These are phyloP conservation scores for Punica granatum DNA, from an alignment of 345 rosid species.

Conservation along the genomic window DNA sequence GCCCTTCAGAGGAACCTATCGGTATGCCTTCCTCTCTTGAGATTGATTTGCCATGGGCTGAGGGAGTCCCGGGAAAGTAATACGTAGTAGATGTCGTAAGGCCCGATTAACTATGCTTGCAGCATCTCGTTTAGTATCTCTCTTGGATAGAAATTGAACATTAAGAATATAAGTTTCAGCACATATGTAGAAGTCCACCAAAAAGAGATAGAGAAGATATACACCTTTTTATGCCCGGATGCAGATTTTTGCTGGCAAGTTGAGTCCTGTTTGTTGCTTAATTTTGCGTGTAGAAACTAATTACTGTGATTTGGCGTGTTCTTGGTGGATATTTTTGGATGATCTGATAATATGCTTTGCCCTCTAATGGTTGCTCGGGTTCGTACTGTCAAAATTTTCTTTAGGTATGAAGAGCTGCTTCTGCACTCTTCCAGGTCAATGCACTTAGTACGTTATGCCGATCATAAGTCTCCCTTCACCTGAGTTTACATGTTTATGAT, in stretches of 20 bases:
- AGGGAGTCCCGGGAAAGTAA: constrained; percentile 30
- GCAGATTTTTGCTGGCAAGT: neutral
- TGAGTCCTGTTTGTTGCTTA: neutral
- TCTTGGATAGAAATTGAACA: neutral
- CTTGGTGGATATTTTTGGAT: neutral
- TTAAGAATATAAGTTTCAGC: neutral
- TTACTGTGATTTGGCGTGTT: neutral
- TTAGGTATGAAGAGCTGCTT: neutral
- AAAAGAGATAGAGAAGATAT: neutral
- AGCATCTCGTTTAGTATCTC: neutral
- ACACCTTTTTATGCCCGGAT: neutral
- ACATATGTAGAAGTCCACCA: neutral
- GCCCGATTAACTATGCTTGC: neutral
- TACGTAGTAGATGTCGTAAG: neutral
- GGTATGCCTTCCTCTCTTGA: constrained; percentile 52
- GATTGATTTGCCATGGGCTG: constrained; percentile 59
- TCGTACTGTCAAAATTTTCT: neutral
- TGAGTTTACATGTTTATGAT: neutral
- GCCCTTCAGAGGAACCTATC: constrained; percentile 34
- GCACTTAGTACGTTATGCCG: neutral
- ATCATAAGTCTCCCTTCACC: neutral
- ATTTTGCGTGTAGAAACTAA: neutral
- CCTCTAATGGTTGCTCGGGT: too few relatives aligned
- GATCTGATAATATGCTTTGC: too few relatives aligned
- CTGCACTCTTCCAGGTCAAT: neutral